Evolutionary conservation across 164 flowering plant genomes (phyloP), one percentile per base, ranked within the genome.

Genomic region (Protea cynaroides): DNA sequence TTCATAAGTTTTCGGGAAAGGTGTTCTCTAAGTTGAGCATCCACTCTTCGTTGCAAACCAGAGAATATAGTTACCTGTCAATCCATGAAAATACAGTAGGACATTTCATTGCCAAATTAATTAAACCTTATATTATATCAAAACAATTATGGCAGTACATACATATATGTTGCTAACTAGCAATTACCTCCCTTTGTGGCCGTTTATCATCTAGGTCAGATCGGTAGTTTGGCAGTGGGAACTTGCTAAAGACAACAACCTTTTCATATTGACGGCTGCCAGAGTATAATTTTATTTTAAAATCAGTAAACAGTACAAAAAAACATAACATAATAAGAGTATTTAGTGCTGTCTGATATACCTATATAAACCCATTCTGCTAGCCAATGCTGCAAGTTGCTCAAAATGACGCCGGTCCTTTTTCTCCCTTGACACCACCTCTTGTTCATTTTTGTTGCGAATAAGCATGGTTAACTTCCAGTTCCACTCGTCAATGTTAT

Each of bases 191-290:
- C 56, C 96, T 79, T 67, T 83, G 92, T 13, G 98, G 96, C 21
- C 98, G 91, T 80, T 70, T 85, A 43, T 86, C 96, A 80, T 92
- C 98, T 73, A 92, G 75, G 74, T 92, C 98, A 71, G 82, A 80
- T 71, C 98, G 80, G 79, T 92, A 92, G 81, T 92, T 90, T 3
- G 98, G 96, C 65, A 90, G 72, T 34, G 95, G 96, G 25, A 76
- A 74, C 76, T 92, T 92, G 75, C 98, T 92, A 65, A 88, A 76
- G 52, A 88, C 98, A 44, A 86, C 84, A 8, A 82, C 96, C 78
- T 80, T 92, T n/a, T 65, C 65, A 81, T 92, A 92, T 11, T 78
- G 74, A 64, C 74, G 90, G 74, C 99, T 94, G 90, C 79, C 69
- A 76, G 65, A 62, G 9, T 52, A 49, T 43, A 67, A 18, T 37